Evolutionary conservation across 805 yeast genomes (phyloP).

Genomic region (Suhomyces xylopsoci): DNA sequence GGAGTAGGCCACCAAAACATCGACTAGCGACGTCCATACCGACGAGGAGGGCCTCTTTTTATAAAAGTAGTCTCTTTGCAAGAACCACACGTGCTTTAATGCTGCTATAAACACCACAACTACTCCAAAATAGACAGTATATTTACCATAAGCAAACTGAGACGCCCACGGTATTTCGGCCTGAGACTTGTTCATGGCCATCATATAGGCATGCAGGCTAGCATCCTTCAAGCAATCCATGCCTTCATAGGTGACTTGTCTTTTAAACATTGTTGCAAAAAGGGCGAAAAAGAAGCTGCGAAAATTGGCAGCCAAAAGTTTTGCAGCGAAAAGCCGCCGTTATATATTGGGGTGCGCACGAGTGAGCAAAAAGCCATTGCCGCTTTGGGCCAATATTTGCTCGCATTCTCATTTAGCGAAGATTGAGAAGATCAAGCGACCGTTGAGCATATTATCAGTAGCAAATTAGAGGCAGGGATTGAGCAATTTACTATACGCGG

Average conservation of each 20-base stretch:
- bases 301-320: slow-evolving; percentile 2
- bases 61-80: slow-evolving; percentile 21
- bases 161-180: slow-evolving; percentile 24
- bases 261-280: slow-evolving; percentile 4
- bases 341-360: background rate
- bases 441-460: background rate
- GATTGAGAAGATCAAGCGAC: background rate
- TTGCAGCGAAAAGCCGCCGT: background rate
- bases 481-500: background rate
- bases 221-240: slow-evolving; percentile 36
- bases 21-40: slow-evolving; percentile 17
- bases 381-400: slow-evolving; percentile 1
- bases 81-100: slow-evolving; percentile 31
- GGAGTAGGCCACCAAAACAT: slow-evolving; percentile 30
- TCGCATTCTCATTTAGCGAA: background rate
- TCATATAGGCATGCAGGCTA: slow-evolving; percentile 20
- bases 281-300: background rate
- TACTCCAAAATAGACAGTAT: slow-evolving; percentile 39
- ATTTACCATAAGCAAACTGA: slow-evolving; percentile 33
- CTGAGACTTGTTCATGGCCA: slow-evolving; percentile 24
- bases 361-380: slow-evolving; percentile 1
- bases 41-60: slow-evolving; percentile 7
- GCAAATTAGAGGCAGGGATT: background rate
- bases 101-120: slow-evolving; percentile 33
- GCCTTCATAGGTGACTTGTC: slow-evolving; percentile 27